A percentile compares a stretch with the other conserved stretches of the same genome.
phyloP scores from a whole-genome alignment of 1,284 basidiomycete genomes.

The Fereydounia khargensis region DNA sequence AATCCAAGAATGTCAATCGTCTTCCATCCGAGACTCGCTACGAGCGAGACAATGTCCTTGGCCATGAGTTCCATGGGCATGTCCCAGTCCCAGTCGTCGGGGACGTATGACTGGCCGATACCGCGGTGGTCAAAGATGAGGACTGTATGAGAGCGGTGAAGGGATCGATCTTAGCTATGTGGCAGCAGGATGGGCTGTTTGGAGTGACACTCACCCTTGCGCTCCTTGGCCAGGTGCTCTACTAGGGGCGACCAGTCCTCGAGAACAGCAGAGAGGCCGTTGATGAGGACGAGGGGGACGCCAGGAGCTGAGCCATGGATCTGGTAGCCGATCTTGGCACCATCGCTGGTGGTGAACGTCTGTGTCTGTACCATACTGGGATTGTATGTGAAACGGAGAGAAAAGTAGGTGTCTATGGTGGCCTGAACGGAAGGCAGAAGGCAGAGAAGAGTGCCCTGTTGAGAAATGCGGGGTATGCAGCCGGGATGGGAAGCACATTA shows the following conservation, averaged over 20 bases:
- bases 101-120: constrained; percentile 35
- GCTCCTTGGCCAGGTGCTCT: constrained; percentile 21
- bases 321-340: constrained; percentile 35
- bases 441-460: too few relatives aligned
- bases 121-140: constrained; percentile 51
- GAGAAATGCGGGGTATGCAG: too few relatives aligned
- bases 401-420: too few relatives aligned
- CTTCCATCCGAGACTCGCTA: constrained; percentile 16
- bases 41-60: constrained; percentile 37
- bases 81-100: constrained; percentile 32
- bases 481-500: too few relatives aligned
- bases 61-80: constrained; percentile 43
- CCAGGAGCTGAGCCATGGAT: constrained; percentile 2
- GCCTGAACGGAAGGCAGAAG: too few relatives aligned
- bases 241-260: constrained; percentile 47
- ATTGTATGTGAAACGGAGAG: too few relatives aligned
- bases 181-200: too few relatives aligned
- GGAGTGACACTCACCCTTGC: too few relatives aligned
- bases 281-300: constrained; percentile 44
- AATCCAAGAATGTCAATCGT: constrained; percentile 46
- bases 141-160: constrained; percentile 22
- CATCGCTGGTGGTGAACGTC: constrained; percentile 9
- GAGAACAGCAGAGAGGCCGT: constrained; percentile 52
- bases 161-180: too few relatives aligned
- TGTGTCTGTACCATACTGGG: background rate